Evolutionary conservation across 2,329 filamentous ascomycete species (phyloP).

Genomic region (Calonectria multiphialidica): DNA sequence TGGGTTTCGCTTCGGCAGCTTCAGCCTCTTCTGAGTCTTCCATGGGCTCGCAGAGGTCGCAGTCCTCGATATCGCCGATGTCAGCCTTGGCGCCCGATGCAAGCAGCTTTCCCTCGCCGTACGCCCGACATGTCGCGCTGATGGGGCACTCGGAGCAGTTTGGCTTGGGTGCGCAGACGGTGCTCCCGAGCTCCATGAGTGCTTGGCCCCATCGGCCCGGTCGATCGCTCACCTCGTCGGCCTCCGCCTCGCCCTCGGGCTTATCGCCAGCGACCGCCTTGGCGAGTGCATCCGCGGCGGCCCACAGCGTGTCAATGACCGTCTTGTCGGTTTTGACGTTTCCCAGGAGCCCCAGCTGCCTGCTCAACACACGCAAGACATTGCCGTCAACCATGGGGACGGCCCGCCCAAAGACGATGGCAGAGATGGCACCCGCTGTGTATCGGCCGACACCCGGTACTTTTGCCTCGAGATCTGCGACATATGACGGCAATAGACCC

Average conservation of each 20-base stretch:
- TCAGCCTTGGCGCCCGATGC: constrained; percentile 34
- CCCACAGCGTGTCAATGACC: constrained; percentile 68
- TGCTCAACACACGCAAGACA: constrained; percentile 70
- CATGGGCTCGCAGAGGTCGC: constrained; percentile 61
- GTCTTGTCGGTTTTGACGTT: constrained; percentile 68
- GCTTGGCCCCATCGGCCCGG: constrained; percentile 74
- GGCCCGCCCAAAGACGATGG: constrained; percentile 71
- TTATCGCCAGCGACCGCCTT: constrained; percentile 60
- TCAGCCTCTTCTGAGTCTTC: constrained; percentile 49
- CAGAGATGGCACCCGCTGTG: constrained; percentile 72
- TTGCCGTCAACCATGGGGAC: constrained; percentile 75
- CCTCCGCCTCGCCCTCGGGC: constrained; percentile 30
- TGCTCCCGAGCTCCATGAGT: constrained; percentile 75
- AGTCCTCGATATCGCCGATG: constrained; percentile 64
- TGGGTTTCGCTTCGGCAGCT: constrained; percentile 10
- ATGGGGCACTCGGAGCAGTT: constrained; percentile 66
- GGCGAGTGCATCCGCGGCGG: constrained; percentile 67
- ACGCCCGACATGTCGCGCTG: constrained; percentile 63
- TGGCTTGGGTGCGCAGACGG: constrained; percentile 70
- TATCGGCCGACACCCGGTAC: constrained; percentile 73
- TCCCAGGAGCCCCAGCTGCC: constrained; percentile 68
- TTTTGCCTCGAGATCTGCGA: constrained; percentile 59
- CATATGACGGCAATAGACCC: constrained; percentile 63
- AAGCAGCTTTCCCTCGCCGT: constrained; percentile 57
- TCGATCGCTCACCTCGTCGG: constrained; percentile 55